Percentiles rank a stretch among this genome's conserved stretches.
Evolutionary conservation across 495 filamentous ascomycete genomes (phyloP).

Genomic region (Lepidopterella palustris): DNA sequence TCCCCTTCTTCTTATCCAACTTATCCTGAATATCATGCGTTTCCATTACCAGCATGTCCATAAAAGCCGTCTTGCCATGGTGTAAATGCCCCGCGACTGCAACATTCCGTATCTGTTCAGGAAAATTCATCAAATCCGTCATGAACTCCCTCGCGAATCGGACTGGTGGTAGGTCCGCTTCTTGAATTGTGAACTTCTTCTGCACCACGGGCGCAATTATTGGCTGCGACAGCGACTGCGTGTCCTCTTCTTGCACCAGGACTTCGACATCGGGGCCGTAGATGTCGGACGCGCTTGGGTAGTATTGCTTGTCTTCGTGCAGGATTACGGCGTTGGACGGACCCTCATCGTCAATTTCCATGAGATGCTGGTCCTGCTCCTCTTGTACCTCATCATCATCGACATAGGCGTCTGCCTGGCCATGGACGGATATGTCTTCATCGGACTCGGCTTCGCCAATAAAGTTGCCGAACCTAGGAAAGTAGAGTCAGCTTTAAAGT

Average conservation of each 20-base stretch:
- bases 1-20: constrained; percentile 71
- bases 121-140: constrained; percentile 93
- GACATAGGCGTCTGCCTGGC: constrained; percentile 68
- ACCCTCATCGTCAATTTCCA: constrained; percentile 92
- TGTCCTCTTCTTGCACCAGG: constrained; percentile 94
- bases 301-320: constrained; percentile 99
- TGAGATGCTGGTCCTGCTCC: constrained; percentile 72
- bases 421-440: constrained; percentile 65
- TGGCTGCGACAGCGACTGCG: constrained; percentile 82
- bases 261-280: constrained; percentile 94
- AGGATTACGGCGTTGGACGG: constrained; percentile 94
- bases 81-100: constrained; percentile 89
- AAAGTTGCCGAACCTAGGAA: constrained; percentile 83
- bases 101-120: constrained; percentile 87
- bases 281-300: constrained; percentile 89
- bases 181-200: constrained; percentile 92
- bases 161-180: constrained; percentile 82
- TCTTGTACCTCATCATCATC: constrained; percentile 67
- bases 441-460: constrained; percentile 91
- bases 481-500: constrained; percentile 11
- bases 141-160: constrained; percentile 84
- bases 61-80: constrained; percentile 94
- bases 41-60: constrained; percentile 96
- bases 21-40: constrained; percentile 80
- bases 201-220: constrained; percentile 89